Conservation (phyloP, 2,329 filamentous ascomycete species). For the Aspergillus spinulosporus region DNA sequence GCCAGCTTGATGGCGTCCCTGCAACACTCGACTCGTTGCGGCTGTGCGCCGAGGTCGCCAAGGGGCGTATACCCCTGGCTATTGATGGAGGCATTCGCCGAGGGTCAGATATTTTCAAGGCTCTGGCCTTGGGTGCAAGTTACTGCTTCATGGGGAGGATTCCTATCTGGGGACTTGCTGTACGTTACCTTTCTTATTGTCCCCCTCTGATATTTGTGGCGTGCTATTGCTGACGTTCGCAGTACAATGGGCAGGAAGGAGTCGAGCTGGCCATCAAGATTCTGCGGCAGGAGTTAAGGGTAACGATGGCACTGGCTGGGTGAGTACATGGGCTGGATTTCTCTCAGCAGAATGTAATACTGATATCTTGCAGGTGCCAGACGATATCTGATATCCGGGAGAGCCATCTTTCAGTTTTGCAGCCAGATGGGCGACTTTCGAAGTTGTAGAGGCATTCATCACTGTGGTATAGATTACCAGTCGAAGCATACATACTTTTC, state of each 20-base stretch:
- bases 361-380: constrained; percentile 26
- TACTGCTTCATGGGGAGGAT: constrained; percentile 36
- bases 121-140: constrained; percentile 36
- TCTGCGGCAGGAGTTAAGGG: constrained; percentile 33
- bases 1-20: constrained; percentile 41
- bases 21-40: constrained; percentile 41
- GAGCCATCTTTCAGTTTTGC: constrained; percentile 31
- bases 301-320: constrained; percentile 37
- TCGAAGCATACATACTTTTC: too few species aligned
- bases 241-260: constrained; percentile 37
- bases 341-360: not conserved
- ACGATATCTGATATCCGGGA: constrained; percentile 32
- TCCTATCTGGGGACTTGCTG: constrained; percentile 38
- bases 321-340: constrained; percentile 14
- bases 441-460: constrained; percentile 24
- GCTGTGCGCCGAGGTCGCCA: constrained; percentile 28
- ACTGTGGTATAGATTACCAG: not conserved
- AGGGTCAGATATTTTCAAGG: constrained; percentile 41
- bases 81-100: constrained; percentile 40
- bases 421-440: constrained; percentile 29
- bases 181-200: constrained; percentile 14
- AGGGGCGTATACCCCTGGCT: constrained; percentile 34
- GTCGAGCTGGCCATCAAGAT: constrained; percentile 37
- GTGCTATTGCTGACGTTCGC: not conserved
- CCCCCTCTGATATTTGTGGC: not conserved